Percentiles rank a stretch among this genome's conserved stretches.
Conservation (phyloP, 129 eudicot genomes). For the Helianthus annuus region HanXRQr2.0-SUNRISE NC_035441.2:120961879-120962378, state of each 20-base stretch:
- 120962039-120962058: too few species aligned
- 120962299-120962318: conserved; percentile 97
- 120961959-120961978: too few species aligned
- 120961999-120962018: too few species aligned
- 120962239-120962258: conserved; percentile 61
- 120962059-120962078: background rate
- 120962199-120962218: conserved; percentile 5
- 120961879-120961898: too few species aligned
- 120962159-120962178: conserved; percentile 7
- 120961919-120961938: too few species aligned
- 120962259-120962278: conserved; percentile 75
- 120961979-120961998: too few species aligned
- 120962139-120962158: conserved; percentile 11
- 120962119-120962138: conserved; percentile 1
- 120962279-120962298: conserved; percentile 89
- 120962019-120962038: too few species aligned
- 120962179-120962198: background rate
- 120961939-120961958: background rate
- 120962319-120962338: conserved; percentile 97
- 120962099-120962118: conserved; percentile 2
- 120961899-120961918: too few species aligned
- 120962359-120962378: conserved; percentile 99
- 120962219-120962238: conserved; percentile 26
- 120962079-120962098: background rate
- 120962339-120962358: conserved; percentile 78